Conservation (phyloP, 2,329 filamentous ascomycete genomes). For the Leptodontidium sp. region DNA sequence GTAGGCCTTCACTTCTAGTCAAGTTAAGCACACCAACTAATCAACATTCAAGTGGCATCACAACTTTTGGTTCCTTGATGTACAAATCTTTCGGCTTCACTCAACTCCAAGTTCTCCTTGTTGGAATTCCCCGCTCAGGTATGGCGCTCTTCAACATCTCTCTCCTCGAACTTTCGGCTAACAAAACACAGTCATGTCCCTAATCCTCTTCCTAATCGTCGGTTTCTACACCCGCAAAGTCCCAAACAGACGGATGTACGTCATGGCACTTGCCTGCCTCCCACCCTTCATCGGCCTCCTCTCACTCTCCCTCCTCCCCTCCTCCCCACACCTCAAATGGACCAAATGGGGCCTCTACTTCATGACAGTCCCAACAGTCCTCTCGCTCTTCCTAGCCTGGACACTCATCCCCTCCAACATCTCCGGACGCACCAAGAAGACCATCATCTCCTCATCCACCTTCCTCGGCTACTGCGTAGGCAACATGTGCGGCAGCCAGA, state of each 20-base stretch:
- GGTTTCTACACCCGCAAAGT: constrained; percentile 46
- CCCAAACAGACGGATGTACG: constrained; percentile 43
- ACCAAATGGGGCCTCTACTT: constrained; percentile 49
- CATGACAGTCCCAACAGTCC: constrained; percentile 71
- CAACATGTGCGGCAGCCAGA: constrained; percentile 70
- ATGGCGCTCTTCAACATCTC: constrained; percentile 41
- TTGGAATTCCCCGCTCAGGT: constrained; percentile 52
- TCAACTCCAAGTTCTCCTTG: constrained; percentile 47
- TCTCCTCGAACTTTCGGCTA: background rate
- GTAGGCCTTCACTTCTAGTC: constrained; percentile 13
- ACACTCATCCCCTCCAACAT: constrained; percentile 69
- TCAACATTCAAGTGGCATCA: constrained; percentile 43
- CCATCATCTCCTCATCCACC: constrained; percentile 67
- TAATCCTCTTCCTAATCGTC: constrained; percentile 46
- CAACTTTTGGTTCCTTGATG: constrained; percentile 47
- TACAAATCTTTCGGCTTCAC: constrained; percentile 40
- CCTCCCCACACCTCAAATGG: constrained; percentile 46
- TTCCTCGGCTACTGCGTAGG: constrained; percentile 67
- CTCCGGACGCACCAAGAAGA: constrained; percentile 71
- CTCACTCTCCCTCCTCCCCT: constrained; percentile 47
- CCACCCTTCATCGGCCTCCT: constrained; percentile 49
- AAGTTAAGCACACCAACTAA: background rate
- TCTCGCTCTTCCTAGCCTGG: constrained; percentile 38
- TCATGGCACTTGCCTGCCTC: constrained; percentile 46
- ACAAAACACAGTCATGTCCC: constrained; percentile 38